Conservation (phyloP, 1,139 yeast genomes). For the Insectozyma bohioensis region DNA sequence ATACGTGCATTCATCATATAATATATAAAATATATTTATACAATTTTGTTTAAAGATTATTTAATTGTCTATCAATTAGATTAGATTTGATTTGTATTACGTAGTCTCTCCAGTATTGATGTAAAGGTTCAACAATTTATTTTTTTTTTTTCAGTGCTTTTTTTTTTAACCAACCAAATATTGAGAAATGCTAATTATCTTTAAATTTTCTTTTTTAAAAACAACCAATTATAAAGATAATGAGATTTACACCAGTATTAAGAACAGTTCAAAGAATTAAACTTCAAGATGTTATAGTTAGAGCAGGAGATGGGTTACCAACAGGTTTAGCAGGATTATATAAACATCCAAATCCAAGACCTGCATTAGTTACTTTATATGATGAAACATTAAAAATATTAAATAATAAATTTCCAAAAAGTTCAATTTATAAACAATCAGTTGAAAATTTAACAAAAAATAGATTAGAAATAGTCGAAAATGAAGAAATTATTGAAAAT, state of each 20-base stretch:
- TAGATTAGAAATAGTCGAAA: slow-evolving; percentile 67
- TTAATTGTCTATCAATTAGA: too few relatives aligned
- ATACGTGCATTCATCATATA: too few relatives aligned
- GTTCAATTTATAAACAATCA: slow-evolving; percentile 74
- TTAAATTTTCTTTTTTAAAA: slow-evolving; percentile 1
- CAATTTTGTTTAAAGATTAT: too few relatives aligned
- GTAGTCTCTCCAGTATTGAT: too few relatives aligned
- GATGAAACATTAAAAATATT: slow-evolving; percentile 64
- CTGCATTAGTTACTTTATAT: slow-evolving; percentile 71
- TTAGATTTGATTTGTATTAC: too few relatives aligned
- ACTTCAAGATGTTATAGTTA: slow-evolving; percentile 50
- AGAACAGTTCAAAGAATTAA: slow-evolving; percentile 35
- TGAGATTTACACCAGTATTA: slow-evolving; percentile 47
- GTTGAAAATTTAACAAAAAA: slow-evolving; percentile 71
- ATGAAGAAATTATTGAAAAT: slow-evolving; percentile 59
- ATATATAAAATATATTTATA: too few relatives aligned
- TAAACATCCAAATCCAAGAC: slow-evolving; percentile 85
- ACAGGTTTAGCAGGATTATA: slow-evolving; percentile 79
- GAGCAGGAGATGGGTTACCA: slow-evolving; percentile 67
- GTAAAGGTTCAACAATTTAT: too few relatives aligned
- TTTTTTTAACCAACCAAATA: too few relatives aligned
- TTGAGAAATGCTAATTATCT: too few relatives aligned
- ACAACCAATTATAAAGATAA: slow-evolving; percentile 14
- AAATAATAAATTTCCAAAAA: slow-evolving; percentile 60
- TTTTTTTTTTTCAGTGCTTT: too few relatives aligned